Base-by-base conservation (phyloP, 768 basidiomycete species). In the Pleurotus tuoliensis region DNA sequence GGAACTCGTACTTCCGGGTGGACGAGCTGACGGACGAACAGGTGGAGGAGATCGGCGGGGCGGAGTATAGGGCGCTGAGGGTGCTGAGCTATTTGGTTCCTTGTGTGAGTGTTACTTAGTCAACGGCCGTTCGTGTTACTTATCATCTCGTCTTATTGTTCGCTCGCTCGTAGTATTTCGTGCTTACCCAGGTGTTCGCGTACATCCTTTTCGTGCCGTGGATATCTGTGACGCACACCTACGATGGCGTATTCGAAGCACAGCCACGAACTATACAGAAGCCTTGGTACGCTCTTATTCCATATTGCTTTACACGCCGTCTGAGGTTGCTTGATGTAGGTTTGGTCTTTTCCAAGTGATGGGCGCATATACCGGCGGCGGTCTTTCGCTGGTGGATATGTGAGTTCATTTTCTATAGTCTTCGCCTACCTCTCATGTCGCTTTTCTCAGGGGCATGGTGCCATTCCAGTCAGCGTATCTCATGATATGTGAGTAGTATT, bases 1-100 rank as follows among this genome's bases (percentile, higher is more conserved):
- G 85, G 16, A 90, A 88, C 63, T 85, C 82, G 5, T 72, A 80
- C 59, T 81, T 85, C 59, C 67, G 72, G 40, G 78, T 74, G 11
- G 80, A 81, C 30, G 76, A 67, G 59, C 66, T 93, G 63, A 81
- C 79, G 3, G 78, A 83, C 59, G 86, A 88, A 16, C 79, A 91
- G 64, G 65, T 88, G 55, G 88, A 90, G 64, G 77, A 84, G 59
- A 69, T 93, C 15, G 89, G 90, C 3, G 90, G 90, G 0, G 81
- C 88, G 20, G 91, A 93, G 70, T 91, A 86, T 67, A 70, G 82
- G 3, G 86, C 88, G 3, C 67, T 91, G 61, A 73, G 74, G 52
- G 57, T 81, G 55, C 67, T 82, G 61, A 81, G 76, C 57, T 82
- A 76, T 62, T 59, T 82, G 8, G 74, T 82, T 8, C 79, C 80